Evolutionary conservation across 1,284 basidiomycete genomes (phyloP).

Genomic region (Rugosomyces carneus): DNA sequence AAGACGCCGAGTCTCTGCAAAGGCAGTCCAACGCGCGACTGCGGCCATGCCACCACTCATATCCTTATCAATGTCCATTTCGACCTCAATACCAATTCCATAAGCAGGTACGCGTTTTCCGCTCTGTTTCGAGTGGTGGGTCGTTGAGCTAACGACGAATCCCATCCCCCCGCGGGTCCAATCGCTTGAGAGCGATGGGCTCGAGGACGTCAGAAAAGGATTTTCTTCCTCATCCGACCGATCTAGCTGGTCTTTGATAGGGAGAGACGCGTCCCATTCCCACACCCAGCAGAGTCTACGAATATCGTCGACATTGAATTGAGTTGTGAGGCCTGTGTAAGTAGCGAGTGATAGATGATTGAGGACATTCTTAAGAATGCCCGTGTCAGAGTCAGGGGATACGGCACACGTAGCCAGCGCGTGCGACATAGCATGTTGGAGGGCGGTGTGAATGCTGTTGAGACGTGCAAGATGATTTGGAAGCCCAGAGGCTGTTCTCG

Average conservation of each 20-base stretch:
- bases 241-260: slow-evolving; percentile 16
- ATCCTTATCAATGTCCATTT: slow-evolving; percentile 74
- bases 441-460: slow-evolving; percentile 52
- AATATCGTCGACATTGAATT: slow-evolving; percentile 61
- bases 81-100: slow-evolving; percentile 79
- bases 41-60: slow-evolving; percentile 77
- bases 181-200: slow-evolving; percentile 41
- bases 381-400: slow-evolving; percentile 69
- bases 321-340: slow-evolving; percentile 59
- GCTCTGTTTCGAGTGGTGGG: slow-evolving; percentile 58
- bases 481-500: slow-evolving; percentile 28
- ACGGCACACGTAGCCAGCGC: slow-evolving; percentile 74
- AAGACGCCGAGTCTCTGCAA: slow-evolving; percentile 50
- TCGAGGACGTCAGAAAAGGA: slow-evolving; percentile 50
- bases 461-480: slow-evolving; percentile 58
- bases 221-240: slow-evolving; percentile 53
- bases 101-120: slow-evolving; percentile 69
- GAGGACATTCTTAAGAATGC: slow-evolving; percentile 69
- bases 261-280: slow-evolving; percentile 67
- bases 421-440: slow-evolving; percentile 76
- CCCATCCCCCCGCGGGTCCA: slow-evolving; percentile 78
- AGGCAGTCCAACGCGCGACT: slow-evolving; percentile 77
- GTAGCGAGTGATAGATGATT: slow-evolving; percentile 66
- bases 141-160: slow-evolving; percentile 62
- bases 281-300: slow-evolving; percentile 79